Evolutionary conservation across 352 stramenopile genomes (phyloP).

Genomic region (Elongisporangium anandrum): DNA sequence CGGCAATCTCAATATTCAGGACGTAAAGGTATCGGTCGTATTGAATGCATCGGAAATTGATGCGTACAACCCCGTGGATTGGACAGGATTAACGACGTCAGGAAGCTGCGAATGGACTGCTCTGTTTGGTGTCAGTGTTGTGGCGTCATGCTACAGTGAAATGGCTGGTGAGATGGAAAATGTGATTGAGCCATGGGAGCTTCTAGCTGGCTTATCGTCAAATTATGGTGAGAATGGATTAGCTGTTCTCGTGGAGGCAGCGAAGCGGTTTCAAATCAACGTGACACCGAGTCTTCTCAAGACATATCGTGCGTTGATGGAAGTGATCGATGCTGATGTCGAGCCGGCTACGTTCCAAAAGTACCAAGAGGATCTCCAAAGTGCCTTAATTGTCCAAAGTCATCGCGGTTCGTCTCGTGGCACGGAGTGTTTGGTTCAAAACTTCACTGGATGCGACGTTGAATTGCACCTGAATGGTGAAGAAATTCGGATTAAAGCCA

Average conservation of each 20-base stretch:
- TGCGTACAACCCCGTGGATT: constrained; percentile 44
- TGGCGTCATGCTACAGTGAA: constrained; percentile 69
- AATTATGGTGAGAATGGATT: constrained; percentile 55
- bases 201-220: constrained; percentile 49
- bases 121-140: constrained; percentile 58
- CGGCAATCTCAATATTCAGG: constrained; percentile 58
- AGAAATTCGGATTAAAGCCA: constrained; percentile 21
- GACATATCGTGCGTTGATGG: constrained; percentile 72
- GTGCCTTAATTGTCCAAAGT: constrained; percentile 24
- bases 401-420: constrained; percentile 37
- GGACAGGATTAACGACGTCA: constrained; percentile 43
- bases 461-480: constrained; percentile 44
- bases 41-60: constrained; percentile 53
- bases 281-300: constrained; percentile 69
- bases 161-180: constrained; percentile 67
- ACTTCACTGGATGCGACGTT: constrained; percentile 63
- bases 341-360: constrained; percentile 56
- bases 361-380: constrained; percentile 57
- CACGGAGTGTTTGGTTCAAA: constrained; percentile 61
- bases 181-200: constrained; percentile 70
- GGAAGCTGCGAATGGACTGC: constrained; percentile 53
- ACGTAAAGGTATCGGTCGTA: constrained; percentile 55
- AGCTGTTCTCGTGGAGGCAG: constrained; percentile 53
- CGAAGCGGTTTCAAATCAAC: constrained; percentile 75
- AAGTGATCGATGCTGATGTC: constrained; percentile 64